A percentile compares a stretch with the other conserved stretches of the same genome.
phyloP scores from a whole-genome alignment of 305 asterid genomes.

The Rubia tinctorum region DNA sequence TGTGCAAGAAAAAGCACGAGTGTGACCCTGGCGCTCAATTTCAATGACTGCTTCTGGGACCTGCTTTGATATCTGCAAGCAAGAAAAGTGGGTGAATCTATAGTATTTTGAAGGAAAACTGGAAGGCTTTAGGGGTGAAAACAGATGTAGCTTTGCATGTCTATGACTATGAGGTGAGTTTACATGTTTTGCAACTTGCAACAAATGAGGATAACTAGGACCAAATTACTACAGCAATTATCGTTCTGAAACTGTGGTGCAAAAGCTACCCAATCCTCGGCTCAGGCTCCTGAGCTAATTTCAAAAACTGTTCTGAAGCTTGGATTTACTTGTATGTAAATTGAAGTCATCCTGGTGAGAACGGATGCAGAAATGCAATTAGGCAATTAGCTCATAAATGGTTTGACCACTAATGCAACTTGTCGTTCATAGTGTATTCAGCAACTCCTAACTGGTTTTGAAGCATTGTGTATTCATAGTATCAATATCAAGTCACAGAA shows the following conservation, averaged over 20 bases:
- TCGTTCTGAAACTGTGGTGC: neutral
- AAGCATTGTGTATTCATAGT: too few relatives aligned
- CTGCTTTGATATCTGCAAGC: slow-evolving; percentile 52
- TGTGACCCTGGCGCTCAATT: slow-evolving; percentile 60
- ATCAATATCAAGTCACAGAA: too few relatives aligned
- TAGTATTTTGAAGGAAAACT: neutral
- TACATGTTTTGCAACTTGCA: neutral
- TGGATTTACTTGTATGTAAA: neutral
- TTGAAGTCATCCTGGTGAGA: neutral
- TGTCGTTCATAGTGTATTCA: too few relatives aligned
- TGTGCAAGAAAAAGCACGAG: slow-evolving; percentile 83
- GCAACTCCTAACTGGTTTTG: too few relatives aligned
- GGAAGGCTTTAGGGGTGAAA: neutral
- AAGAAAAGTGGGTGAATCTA: neutral
- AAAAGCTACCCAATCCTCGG: neutral
- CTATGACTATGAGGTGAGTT: neutral
- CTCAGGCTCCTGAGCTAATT: neutral
- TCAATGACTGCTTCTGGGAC: slow-evolving; percentile 42
- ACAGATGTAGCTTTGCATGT: neutral
- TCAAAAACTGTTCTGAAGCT: slow-evolving; percentile 3
- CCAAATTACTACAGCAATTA: too few relatives aligned
- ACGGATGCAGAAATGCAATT: too few relatives aligned
- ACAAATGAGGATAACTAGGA: too few relatives aligned
- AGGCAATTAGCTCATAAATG: too few relatives aligned
- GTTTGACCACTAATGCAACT: too few relatives aligned